phyloP scores from a whole-genome alignment of 306 rosid species.

The Urtica urens region DNA sequence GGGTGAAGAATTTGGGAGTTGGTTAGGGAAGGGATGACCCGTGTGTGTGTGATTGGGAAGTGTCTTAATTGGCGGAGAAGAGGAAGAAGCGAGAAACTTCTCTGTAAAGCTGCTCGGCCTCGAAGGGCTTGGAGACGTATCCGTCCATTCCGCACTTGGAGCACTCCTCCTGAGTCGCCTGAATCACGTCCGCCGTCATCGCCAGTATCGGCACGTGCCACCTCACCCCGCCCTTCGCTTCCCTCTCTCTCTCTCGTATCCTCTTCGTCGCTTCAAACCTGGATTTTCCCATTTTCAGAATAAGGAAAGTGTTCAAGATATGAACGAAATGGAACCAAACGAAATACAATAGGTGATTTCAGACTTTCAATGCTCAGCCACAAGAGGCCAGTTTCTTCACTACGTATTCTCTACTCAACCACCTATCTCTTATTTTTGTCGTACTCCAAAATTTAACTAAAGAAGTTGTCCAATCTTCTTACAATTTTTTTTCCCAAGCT shows the following conservation, averaged over 20 bases:
- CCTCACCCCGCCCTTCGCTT: constrained; percentile 27
- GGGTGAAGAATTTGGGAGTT: no score
- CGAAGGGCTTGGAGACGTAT: constrained; percentile 91
- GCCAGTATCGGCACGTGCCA: constrained; percentile 80
- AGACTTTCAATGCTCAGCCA: no score
- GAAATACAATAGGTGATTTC: not conserved
- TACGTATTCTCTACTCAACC: no score
- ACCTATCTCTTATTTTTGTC: no score
- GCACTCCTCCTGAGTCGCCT: constrained; percentile 84
- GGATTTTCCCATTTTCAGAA: constrained; percentile 9
- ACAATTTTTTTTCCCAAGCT: no score
- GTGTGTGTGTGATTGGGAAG: no score
- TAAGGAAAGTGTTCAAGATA: not conserved
- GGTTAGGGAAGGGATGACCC: no score
- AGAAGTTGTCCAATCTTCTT: no score
- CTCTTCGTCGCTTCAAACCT: constrained; percentile 71
- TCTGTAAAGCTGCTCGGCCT: constrained; percentile 83
- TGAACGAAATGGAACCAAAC: not conserved
- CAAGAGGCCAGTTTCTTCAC: no score
- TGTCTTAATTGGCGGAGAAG: no score
- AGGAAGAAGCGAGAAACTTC: constrained; percentile 70
- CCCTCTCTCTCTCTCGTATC: constrained; percentile 60
- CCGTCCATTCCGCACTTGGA: constrained; percentile 79
- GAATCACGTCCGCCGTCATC: constrained; percentile 95
- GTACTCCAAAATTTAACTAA: no score